Base-by-base conservation (phyloP, 345 rosid species). In the Viola odorata region DNA sequence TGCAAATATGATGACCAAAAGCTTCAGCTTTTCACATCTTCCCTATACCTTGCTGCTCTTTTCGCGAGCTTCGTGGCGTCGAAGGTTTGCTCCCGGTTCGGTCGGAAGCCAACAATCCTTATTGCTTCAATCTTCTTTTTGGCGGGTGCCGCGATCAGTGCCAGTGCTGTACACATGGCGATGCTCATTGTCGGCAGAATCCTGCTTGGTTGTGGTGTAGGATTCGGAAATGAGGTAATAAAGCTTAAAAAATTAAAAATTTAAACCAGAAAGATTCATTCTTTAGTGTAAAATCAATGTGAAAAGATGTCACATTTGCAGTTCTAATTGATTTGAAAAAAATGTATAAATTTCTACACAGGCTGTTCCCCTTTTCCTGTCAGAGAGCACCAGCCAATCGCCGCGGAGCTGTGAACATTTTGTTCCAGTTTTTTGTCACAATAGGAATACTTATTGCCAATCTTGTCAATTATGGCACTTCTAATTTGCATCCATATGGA, bases 21-120 rank as follows among this genome's bases (percentile, higher is more conserved):
- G 41, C 74, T 74, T 51, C 73, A 74, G 56, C 66, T 74, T 2
- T 69, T 74, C 67, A 69, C 77, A 3, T 74, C 77, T 42, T 69
- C 70, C 0, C 67, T 69, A 11, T 69, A 74, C 44, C 56, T 69
- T 7, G 69, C 70, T 13, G 70, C 77, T 37, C 62, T 69, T 5
- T 15, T 69, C 38, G 14, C 67, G 7, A 69, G 73, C 55, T 74
- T 74, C 32, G 51, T 3, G 0, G 73, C 77, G 6, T 74, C 77
- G 4, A 23, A 0, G 15, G 55, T 39, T 5, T 64, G 77, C 57
- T 12, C 44, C n/a, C 56, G 50, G 12, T 50, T 60, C 11, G 74
- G 70, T 16, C 61, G 77, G 7, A 73, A 53, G 62, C 57, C 41
- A 2, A 73, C 73, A 10, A 52, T 73, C 41, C 65, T 63, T 8